These are phyloP conservation scores for Brassica napus DNA, from an alignment of 345 rosid species.

Conservation along the genomic window Da-Ae NC_063440.1:9777501-9778000, in stretches of 20 bases:
- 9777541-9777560: slow-evolving; percentile 47
- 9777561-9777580: slow-evolving; percentile 62
- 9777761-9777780: background rate
- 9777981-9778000: background rate
- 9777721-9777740: background rate
- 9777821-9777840: background rate
- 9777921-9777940: too few species aligned
- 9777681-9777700: background rate
- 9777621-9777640: background rate
- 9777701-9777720: too few species aligned
- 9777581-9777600: slow-evolving; percentile 36
- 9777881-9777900: background rate
- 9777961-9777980: background rate
- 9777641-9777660: background rate
- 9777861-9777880: background rate
- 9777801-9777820: background rate
- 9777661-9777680: background rate
- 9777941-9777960: too few species aligned
- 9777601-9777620: background rate
- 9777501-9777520: slow-evolving; percentile 48
- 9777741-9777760: background rate
- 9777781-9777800: background rate
- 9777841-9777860: background rate
- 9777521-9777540: slow-evolving; percentile 53
- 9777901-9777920: background rate